Evolutionary conservation across 352 stramenopile genomes (phyloP), one percentile per base, ranked within the genome.

Genomic region (Phytophthora rubi): DNA sequence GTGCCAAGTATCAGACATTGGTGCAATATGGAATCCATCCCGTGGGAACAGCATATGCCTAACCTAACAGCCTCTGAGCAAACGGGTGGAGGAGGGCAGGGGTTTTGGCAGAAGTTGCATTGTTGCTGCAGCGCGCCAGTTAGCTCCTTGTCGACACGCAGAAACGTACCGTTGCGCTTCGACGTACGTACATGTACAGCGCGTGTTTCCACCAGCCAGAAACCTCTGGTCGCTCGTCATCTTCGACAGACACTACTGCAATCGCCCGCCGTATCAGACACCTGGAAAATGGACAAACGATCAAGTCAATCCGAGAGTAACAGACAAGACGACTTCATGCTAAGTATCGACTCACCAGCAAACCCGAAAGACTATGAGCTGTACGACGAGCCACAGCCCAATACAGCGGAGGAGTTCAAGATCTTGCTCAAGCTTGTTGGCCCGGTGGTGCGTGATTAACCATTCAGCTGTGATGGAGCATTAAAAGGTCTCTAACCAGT

Each of bases 351-450:
- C 2, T 66, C 48, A 3, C 48, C 48, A 21, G 8, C 15, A 44
- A 44, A 15, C 18, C 23, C 21, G 8, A 51, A 6, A 26, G 35
- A 65, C 6, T 33, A 32, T 45, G 42, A 47, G 47, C 26, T 33
- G 4, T 16, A 5, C 13, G 28, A 54, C 4, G 71, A 75, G 23
- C 62, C 68, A 2, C 65, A 70, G 10, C 68, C 62, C 2, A 53
- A 61, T 33, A 55, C 53, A 21, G 45, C 21, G 15, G 57, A 70
- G 16, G 81, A 89, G 66, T 39, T 81, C 35, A 45, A 49, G 16
- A 76, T 45, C 62, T 61, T 89, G 52, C 62, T 87, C 9, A 60
- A 65, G 44, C 71, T 89, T 32, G 73, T 79, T 23, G 76, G 75
- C 28, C 81, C 77, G 0, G 81, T 87, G 28, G 68, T 73, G 42